Percentiles rank a stretch among this genome's conserved stretches.
Conservation (phyloP, 345 rosid genomes). For the Sisymbrium altissimum region DNA sequence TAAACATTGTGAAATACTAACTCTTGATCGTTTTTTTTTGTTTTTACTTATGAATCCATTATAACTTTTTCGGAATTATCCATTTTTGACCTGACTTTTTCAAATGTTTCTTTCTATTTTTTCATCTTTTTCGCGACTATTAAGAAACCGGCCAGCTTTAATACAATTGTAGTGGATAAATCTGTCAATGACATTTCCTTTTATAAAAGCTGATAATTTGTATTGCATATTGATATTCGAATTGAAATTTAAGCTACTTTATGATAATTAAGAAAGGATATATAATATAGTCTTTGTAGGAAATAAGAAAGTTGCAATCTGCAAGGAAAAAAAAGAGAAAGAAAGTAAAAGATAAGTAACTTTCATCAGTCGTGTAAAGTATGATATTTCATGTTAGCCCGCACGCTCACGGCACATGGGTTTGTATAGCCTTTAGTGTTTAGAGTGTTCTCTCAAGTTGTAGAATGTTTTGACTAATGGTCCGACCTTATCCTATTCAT, state of each 20-base stretch:
- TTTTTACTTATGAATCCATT: not conserved
- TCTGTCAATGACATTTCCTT: not conserved
- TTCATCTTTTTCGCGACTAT: constrained; percentile 13
- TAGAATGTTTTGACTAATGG: constrained; percentile 31
- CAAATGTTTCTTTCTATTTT: not conserved
- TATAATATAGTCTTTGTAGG: not conserved
- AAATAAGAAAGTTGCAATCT: not conserved
- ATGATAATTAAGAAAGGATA: not conserved
- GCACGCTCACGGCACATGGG: constrained; percentile 40
- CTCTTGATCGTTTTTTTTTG: not conserved
- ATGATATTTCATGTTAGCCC: constrained; percentile 24
- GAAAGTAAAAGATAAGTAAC: constrained; percentile 9
- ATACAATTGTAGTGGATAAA: constrained; percentile 17
- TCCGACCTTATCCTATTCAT: constrained; percentile 28
- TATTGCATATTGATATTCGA: constrained; percentile 32
- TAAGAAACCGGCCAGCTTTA: constrained; percentile 27
- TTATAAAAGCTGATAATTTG: constrained; percentile 23
- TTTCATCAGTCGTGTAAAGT: constrained; percentile 16
- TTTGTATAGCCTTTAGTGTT: constrained; percentile 14
- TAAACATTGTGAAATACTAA: not conserved
- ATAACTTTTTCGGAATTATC: not conserved
- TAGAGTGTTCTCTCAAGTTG: constrained; percentile 19
- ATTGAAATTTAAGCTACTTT: constrained; percentile 10
- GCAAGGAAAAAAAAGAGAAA: not conserved
- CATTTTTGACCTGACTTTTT: not conserved